Conservation (phyloP, 768 basidiomycete species). For the Calocera viscosa region DNA sequence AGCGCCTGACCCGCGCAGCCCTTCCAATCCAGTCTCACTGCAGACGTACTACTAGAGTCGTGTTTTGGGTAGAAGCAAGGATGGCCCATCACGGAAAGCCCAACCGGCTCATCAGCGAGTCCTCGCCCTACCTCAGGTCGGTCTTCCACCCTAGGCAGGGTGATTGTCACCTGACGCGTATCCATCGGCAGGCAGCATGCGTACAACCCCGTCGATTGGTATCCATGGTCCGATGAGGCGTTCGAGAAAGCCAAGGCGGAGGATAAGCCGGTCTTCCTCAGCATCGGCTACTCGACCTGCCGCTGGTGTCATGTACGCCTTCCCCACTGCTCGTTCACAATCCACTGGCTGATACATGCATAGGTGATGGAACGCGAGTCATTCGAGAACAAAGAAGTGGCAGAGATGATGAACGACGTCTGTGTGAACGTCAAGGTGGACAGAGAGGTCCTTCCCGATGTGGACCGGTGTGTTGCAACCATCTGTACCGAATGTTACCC, state of each 20-base stretch:
- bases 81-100: neutral
- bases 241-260: slow-evolving; percentile 1
- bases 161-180: neutral
- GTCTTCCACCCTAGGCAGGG: neutral
- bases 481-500: neutral
- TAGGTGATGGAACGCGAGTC: slow-evolving; percentile 24
- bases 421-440: slow-evolving; percentile 32
- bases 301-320: slow-evolving; percentile 26
- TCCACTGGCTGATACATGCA: neutral
- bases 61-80: neutral
- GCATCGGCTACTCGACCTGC: slow-evolving; percentile 35
- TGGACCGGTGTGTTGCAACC: slow-evolving; percentile 21
- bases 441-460: slow-evolving; percentile 33
- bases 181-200: neutral
- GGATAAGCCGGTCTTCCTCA: slow-evolving; percentile 26
- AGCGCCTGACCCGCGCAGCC: neutral
- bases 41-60: neutral
- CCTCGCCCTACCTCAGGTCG: neutral
- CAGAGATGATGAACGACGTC: slow-evolving; percentile 32
- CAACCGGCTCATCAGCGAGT: slow-evolving; percentile 3
- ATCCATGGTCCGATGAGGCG: neutral
- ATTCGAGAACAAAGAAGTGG: slow-evolving; percentile 31
- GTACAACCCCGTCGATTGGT: neutral
- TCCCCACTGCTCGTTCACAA: neutral
- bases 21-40: neutral